Evolutionary conservation across 2,329 filamentous ascomycete species (phyloP), one percentile per base, ranked within the genome.

Genomic region (Gaeumannomyces sp.): DNA sequence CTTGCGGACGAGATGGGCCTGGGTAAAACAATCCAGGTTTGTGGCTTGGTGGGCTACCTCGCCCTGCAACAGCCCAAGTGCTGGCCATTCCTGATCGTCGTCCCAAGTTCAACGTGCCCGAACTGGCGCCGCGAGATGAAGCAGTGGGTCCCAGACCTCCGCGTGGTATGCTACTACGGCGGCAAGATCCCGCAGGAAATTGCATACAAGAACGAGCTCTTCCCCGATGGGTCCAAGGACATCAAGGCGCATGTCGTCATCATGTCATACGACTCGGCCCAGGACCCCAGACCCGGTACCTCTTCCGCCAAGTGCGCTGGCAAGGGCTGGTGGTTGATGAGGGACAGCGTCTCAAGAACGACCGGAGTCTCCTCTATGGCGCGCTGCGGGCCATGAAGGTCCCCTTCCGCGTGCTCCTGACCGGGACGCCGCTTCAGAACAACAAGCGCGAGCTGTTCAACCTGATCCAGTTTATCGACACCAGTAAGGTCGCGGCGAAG

Each of bases 71-170:
- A 77, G n/a, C 86, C 86, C 7, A 79, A 85, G 72, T 95, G 92
- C 76, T 98, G 91, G 85, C 95, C 95, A 0, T 98, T 97, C 73
- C 81, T 99, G 22, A 83, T 98, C 3, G 92, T 97, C 2, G 94
- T 96, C 0, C 95, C 95, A 0, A 98, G 98, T 73, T 89, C 94
- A 0, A 99, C 95, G 0, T 96, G 93, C 74, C 87, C 93, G n/a
- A 99, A 99, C 74, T 99, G 95, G 94, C 90, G 94, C 7, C 88
- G 94, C 61, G 95, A 99, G 74, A 92, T 98, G 75, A 96, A 96
- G 78, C 89, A 91, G 69, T 99, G 94, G 94, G 89, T 90, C 0
- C 94, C 94, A 1, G 86, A 85, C 8, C 78, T 98, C 50, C 87
- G 93, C 58, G 93, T 96, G 8, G 93, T 97, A n/a, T 89, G 93